These are phyloP conservation scores for Fragosphaeria purpurea DNA, from an alignment of 2,329 filamentous ascomycete genomes.

Conservation along the genomic window DNA sequence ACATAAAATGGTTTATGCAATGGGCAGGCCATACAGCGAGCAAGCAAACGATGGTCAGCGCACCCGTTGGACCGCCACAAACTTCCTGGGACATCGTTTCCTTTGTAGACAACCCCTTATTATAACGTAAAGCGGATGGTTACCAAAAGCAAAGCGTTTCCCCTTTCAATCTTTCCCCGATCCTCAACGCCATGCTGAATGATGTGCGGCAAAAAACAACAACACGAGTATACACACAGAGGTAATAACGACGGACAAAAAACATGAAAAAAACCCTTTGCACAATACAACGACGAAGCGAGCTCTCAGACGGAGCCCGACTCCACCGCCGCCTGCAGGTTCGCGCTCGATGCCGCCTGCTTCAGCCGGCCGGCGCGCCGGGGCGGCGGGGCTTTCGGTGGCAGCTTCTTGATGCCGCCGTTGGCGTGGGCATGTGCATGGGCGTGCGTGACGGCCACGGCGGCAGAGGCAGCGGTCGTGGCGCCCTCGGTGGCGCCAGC, in stretches of 20 bases:
- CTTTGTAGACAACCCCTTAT: too few relatives aligned
- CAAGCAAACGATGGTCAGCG: too few relatives aligned
- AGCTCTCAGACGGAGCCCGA: background rate
- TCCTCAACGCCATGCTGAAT: slow-evolving; percentile 4
- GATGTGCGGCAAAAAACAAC: background rate
- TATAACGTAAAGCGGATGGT: too few relatives aligned
- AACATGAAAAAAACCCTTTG: background rate
- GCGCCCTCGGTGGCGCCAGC: slow-evolving; percentile 1
- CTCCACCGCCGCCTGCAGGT: slow-evolving; percentile 9
- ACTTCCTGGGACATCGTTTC: too few relatives aligned
- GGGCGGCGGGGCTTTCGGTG: slow-evolving; percentile 15
- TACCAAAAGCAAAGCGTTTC: background rate
- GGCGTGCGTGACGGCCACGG: slow-evolving; percentile 1
- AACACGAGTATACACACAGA: background rate
- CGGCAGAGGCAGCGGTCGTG: background rate
- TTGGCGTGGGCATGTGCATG: background rate
- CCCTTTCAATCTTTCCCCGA: background rate
- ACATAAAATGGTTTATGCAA: too few relatives aligned
- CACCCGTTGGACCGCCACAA: too few relatives aligned
- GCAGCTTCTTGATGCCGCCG: slow-evolving; percentile 13
- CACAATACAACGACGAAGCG: too few relatives aligned
- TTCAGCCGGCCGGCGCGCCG: slow-evolving; percentile 11
- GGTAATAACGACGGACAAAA: background rate
- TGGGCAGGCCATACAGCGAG: too few relatives aligned
- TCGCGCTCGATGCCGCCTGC: slow-evolving; percentile 11